These are phyloP conservation scores for Rhododendron molle DNA, from an alignment of 148 eudicot species.

Conservation along the genomic window DNA sequence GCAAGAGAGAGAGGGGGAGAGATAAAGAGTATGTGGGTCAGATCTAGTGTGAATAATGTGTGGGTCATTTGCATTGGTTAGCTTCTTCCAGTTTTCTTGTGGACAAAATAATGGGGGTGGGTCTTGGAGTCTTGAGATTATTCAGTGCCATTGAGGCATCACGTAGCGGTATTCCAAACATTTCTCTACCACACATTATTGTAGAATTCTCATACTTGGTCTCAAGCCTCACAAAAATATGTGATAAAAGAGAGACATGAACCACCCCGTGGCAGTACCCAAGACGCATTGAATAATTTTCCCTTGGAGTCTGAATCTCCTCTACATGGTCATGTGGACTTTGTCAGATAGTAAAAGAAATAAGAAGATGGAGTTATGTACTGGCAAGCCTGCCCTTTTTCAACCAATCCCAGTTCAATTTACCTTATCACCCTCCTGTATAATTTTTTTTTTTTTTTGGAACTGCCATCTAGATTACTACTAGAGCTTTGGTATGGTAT, in stretches of 20 bases:
- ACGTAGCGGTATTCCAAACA: no score
- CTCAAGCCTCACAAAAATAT: no score
- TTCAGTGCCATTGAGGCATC: no score
- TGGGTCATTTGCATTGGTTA: slow-evolving; percentile 25
- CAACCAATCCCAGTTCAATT: slow-evolving; percentile 12
- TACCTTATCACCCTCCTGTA: slow-evolving; percentile 8
- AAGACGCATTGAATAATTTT: no score
- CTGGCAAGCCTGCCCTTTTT: slow-evolving; percentile 29
- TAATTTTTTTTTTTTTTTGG: no score
- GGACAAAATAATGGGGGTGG: slow-evolving; percentile 54
- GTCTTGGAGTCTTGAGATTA: slow-evolving; percentile 16
- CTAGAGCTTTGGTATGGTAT: no score
- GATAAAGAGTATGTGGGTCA: neutral
- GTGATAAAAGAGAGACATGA: no score
- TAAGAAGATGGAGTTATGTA: slow-evolving; percentile 27
- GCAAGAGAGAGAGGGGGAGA: neutral
- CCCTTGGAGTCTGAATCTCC: slow-evolving; percentile 42
- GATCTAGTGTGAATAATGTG: slow-evolving; percentile 14
- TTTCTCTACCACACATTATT: no score
- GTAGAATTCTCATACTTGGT: accelerated
- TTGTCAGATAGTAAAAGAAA: slow-evolving; percentile 51
- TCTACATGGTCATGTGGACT: slow-evolving; percentile 51
- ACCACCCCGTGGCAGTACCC: no score
- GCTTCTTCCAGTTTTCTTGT: slow-evolving; percentile 36
- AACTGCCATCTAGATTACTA: no score